Conservation (phyloP, 352 stramenopile species). For the Pythium sp. region DNA sequence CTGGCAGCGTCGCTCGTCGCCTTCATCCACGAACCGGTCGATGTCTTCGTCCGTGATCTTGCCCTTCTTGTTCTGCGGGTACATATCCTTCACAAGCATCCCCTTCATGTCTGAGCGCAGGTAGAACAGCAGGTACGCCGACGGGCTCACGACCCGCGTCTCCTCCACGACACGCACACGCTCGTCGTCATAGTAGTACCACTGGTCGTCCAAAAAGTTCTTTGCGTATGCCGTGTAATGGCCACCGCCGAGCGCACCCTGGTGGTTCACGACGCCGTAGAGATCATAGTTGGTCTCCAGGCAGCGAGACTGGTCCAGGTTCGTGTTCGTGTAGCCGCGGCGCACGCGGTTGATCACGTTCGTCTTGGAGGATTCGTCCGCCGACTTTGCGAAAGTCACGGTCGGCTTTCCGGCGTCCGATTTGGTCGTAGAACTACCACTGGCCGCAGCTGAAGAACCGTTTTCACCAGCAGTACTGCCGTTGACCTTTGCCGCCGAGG, state of each 20-base stretch:
- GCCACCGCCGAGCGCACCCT: constrained; percentile 80
- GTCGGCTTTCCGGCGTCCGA: constrained; percentile 9
- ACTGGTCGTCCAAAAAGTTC: constrained; percentile 87
- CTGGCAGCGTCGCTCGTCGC: constrained; percentile 73
- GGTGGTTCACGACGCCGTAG: constrained; percentile 88
- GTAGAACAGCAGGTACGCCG: constrained; percentile 93
- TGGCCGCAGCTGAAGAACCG: constrained; percentile 1
- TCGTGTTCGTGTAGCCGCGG: constrained; percentile 87
- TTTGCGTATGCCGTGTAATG: constrained; percentile 89
- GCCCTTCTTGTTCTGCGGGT: constrained; percentile 79
- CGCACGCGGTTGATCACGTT: constrained; percentile 62
- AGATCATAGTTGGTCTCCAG: constrained; percentile 88
- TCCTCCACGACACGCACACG: constrained; percentile 85
- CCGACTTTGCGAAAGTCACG: constrained; percentile 17
- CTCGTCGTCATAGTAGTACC: constrained; percentile 91
- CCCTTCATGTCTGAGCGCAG: constrained; percentile 86
- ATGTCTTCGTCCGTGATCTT: constrained; percentile 90
- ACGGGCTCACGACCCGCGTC: constrained; percentile 78
- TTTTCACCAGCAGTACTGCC: neutral
- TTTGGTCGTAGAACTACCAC: constrained; percentile 6
- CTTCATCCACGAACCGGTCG: constrained; percentile 82
- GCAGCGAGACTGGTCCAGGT: constrained; percentile 83
- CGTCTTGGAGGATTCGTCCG: constrained; percentile 2
- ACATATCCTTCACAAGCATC: constrained; percentile 80
- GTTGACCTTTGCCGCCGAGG: neutral